Evolutionary conservation across 331 rosid species (phyloP).

Genomic region (Erythrophleum ivorense): DNA sequence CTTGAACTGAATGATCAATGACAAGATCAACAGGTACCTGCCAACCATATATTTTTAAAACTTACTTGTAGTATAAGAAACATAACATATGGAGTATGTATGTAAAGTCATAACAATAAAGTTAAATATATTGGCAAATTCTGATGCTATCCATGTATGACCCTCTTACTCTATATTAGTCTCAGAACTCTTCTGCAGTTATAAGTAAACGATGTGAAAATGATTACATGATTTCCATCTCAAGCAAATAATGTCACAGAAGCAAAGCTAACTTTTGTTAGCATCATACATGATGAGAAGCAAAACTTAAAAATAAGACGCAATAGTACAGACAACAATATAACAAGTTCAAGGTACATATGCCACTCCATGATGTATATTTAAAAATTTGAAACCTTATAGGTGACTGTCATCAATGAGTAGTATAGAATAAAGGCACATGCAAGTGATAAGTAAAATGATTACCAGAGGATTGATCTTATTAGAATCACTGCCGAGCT

Average conservation of each 20-base stretch:
- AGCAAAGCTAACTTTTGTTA: neutral
- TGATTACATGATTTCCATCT: neutral
- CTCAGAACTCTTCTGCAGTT: neutral
- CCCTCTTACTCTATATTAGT: neutral
- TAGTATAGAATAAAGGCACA: conserved; percentile 1
- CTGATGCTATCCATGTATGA: conserved; percentile 1
- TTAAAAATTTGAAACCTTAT: conserved; percentile 8
- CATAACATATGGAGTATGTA: neutral
- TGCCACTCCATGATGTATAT: neutral
- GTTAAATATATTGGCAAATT: conserved; percentile 9
- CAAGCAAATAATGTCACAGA: neutral
- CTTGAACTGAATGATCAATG: conserved; percentile 98
- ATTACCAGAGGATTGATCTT: conserved; percentile 94
- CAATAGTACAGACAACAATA: neutral
- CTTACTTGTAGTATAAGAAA: conserved; percentile 29
- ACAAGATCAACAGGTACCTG: conserved; percentile 99
- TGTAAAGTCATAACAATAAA: neutral
- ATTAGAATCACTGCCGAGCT: conserved; percentile 90
- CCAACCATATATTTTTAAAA: conserved; percentile 13
- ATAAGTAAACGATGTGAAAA: conserved; percentile 1
- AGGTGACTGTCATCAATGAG: conserved; percentile 8
- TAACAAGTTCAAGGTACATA: neutral
- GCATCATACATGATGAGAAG: neutral
- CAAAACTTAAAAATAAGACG: neutral
- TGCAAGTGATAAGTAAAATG: conserved; percentile 25